Base-by-base conservation (phyloP, 129 eudicot species). In the Heracleum sosnowskyi region DNA sequence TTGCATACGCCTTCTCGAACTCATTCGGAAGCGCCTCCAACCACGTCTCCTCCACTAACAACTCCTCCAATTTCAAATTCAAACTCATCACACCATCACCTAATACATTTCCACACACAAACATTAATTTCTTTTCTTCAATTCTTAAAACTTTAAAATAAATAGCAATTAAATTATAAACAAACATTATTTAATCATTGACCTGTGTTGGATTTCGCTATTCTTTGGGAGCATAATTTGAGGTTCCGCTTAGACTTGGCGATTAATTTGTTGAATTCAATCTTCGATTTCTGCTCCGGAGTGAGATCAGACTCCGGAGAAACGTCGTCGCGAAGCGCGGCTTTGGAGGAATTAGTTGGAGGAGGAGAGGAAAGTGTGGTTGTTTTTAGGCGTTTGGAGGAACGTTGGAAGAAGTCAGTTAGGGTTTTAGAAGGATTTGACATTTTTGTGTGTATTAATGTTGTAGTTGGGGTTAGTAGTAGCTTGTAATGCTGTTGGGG, bases 21-120 rank as follows among this genome's bases (percentile, higher is more conserved):
- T 91, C 98, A 68, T 89, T 91, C 11, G 86, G 82, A 37, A 94
- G 85, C 49, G 84, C 93, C 82, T 85, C 86, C 83, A 85, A 47
- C 98, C 98, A 94, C 22, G 97, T 88, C 76, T 94, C 91, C 88
- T 94, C 98, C 81, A 91, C 96, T 81, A 94, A 80, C 76, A 94
- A 87, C 74, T 91, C 89, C 77, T 85, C 90, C 76, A 94, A 53
- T 80, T 91, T 90, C 77, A 88, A 82, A 13, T 77, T 77, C n/a
- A 77, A 62, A 41, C 13, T 49, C 55, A 28, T 51, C 16, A 57
- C 78, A 75, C 37, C 68, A 18, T 41, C 8, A 24, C 24, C 42
- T 71, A 36, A 28, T 7, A 73, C 53, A 39, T 40, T 11, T 9
- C 8, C 33, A 72, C 15, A 24, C 55, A 11, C 68, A 12, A 29